phyloP scores from a whole-genome alignment of 441 rosid species.

The Populus hybrid region DNA sequence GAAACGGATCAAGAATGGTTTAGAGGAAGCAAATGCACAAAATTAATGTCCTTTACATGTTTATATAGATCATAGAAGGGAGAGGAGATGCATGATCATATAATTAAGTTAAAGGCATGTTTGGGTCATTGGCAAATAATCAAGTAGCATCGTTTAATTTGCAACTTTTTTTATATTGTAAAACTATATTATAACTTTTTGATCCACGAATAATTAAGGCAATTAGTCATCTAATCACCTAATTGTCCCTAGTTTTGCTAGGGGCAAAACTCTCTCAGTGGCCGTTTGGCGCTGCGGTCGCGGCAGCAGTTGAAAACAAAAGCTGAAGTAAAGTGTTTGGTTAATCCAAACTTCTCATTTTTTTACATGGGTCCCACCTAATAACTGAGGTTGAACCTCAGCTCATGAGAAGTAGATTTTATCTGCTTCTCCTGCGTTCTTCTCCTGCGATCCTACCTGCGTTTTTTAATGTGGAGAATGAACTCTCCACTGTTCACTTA shows the following conservation, averaged over 20 bases:
- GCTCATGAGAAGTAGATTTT: no score
- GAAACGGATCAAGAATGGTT: background rate
- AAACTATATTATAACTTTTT: background rate
- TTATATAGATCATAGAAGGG: background rate
- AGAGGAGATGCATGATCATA: background rate
- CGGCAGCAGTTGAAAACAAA: no score
- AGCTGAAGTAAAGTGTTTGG: no score
- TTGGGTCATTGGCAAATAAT: background rate
- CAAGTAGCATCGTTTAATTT: background rate
- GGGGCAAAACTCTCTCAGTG: conserved; percentile 34
- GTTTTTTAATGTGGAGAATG: no score
- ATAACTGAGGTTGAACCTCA: no score
- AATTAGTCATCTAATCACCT: conserved; percentile 24
- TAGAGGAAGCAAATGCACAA: background rate
- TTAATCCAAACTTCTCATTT: no score
- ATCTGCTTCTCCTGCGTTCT: no score
- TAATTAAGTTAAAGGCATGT: background rate
- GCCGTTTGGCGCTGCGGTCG: no score
- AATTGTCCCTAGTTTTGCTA: conserved; percentile 26
- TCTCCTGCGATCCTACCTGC: no score
- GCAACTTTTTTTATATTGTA: background rate
- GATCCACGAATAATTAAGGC: background rate
- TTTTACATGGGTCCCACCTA: no score
- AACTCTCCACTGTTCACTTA: no score
- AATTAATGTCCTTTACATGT: background rate